Evolutionary conservation across 148 eudicot species (phyloP), one percentile per base, ranked within the genome.

Genomic region (Drosera capensis): DNA sequence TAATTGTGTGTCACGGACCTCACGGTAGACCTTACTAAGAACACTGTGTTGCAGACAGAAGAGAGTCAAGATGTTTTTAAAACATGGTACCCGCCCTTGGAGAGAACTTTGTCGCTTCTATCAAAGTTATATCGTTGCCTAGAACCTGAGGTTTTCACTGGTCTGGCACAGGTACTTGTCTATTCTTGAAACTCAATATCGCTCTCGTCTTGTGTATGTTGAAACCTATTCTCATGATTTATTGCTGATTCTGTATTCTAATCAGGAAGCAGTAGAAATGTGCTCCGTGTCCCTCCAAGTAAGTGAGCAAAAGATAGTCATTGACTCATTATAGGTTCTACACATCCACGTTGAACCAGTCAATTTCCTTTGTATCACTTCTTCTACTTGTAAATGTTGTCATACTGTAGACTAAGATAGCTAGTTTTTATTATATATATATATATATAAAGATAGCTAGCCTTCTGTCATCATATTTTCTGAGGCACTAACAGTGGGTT

Each of bases 191-290:
- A 14, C 25, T 26, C 39, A 17, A 2, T 25, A 38, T 21, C 6
- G 1, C 2, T 23, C 2, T 23, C 17, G 13, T 55, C 23, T 9
- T 24, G 2, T 30, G 28, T 46, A 20, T 19, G 20, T 14, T 45
- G 15, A 36, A 23, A 23, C 22, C 21, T 53, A 13, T 23, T 54
- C 51, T 37, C 51, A 20, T 25, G 25, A 47, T 45, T 26, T 26
- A 49, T 48, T 63, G 51, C 42, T 49, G 34, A 30, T 48, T 49
- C 42, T 48, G 11, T 23, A 7, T 62, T 37, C 66, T 13, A 56
- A 28, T 57, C 81, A 90, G 99, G 99, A 90, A 72, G 95, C 99
- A 29, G 88, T 90, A 38, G 99, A 90, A 72, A 80, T 84, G 40
- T 80, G 99, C 70, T 71, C 99, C 8, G 50, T 62, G 35, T 84